Percentiles rank a stretch among this genome's conserved stretches.
These are phyloP conservation scores for Cystobasidium sp. DNA, from an alignment of 1,284 basidiomycete species.

Conservation along the genomic window DNA sequence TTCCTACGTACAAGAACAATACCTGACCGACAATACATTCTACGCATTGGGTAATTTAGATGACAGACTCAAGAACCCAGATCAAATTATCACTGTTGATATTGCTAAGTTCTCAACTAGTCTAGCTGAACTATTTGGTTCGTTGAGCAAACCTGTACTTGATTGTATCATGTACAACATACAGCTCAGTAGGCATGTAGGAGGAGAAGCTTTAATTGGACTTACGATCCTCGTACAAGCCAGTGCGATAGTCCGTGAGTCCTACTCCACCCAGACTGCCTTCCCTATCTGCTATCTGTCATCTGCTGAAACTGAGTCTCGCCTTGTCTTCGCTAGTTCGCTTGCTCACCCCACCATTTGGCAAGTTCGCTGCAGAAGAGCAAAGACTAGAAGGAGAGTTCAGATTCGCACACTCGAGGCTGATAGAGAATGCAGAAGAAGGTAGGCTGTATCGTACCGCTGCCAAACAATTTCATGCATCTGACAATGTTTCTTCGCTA, in stretches of 20 bases:
- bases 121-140: slow-evolving; percentile 88
- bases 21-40: slow-evolving; percentile 79
- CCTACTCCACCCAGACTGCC: neutral
- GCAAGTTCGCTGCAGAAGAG: slow-evolving; percentile 76
- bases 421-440: slow-evolving; percentile 92
- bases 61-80: slow-evolving; percentile 94
- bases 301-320: neutral
- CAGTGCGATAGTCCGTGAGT: slow-evolving; percentile 76
- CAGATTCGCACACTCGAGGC: slow-evolving; percentile 89
- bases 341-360: slow-evolving; percentile 89
- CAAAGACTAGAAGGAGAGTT: slow-evolving; percentile 85
- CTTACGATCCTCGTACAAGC: slow-evolving; percentile 83
- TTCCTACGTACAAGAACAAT: slow-evolving; percentile 77
- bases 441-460: slow-evolving; percentile 14
- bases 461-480: neutral
- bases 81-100: slow-evolving; percentile 97
- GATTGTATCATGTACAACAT: slow-evolving; percentile 92
- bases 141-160: slow-evolving; percentile 87
- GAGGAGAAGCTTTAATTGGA: slow-evolving; percentile 86
- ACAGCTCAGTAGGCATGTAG: slow-evolving; percentile 89
- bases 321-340: slow-evolving; percentile 64
- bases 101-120: slow-evolving; percentile 90
- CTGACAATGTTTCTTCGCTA: slow-evolving; percentile 9
- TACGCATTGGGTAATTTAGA: slow-evolving; percentile 76
- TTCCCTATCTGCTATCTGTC: neutral